Percentiles rank a stretch among this genome's conserved stretches.
These are phyloP conservation scores for Umbilicus rupestris DNA, from an alignment of 164 flowering plant species.

Conservation along the genomic window DNA sequence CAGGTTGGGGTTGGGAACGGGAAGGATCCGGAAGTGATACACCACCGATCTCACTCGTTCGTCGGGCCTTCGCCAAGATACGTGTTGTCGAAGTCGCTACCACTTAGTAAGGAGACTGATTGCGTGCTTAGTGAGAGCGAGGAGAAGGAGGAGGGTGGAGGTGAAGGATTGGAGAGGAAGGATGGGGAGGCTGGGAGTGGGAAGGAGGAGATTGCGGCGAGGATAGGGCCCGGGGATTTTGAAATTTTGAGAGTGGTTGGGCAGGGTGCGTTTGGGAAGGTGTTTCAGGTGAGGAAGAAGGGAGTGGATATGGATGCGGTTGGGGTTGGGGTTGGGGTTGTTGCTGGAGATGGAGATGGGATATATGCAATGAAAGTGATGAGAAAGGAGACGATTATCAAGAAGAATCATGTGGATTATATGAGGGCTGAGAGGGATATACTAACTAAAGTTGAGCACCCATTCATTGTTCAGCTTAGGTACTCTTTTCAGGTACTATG, in stretches of 20 bases:
- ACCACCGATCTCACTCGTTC: constrained; percentile 54
- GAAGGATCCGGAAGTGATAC: constrained; percentile 44
- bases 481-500: constrained; percentile 80
- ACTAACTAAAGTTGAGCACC: constrained; percentile 82
- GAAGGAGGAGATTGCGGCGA: constrained; percentile 11
- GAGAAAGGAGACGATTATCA: constrained; percentile 72
- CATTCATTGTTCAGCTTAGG: constrained; percentile 80
- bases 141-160: constrained; percentile 13
- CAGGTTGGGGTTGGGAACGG: constrained; percentile 12
- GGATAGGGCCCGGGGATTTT: constrained; percentile 61
- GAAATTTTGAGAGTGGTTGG: constrained; percentile 76
- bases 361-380: constrained; percentile 91
- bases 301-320: constrained; percentile 11
- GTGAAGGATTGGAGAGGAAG: not conserved
- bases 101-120: constrained; percentile 11
- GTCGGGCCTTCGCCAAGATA: constrained; percentile 63
- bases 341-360: constrained; percentile 34
- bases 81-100: constrained; percentile 18
- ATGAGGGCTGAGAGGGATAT: constrained; percentile 97
- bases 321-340: too few relatives aligned
- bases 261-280: constrained; percentile 82
- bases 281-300: constrained; percentile 63
- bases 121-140: constrained; percentile 21
- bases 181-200: constrained; percentile 9
- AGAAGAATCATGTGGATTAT: constrained; percentile 91